Evolutionary conservation across 192 early-diverging fungal species (phyloP).

Genomic region (Coemansia brasiliensis): DNA sequence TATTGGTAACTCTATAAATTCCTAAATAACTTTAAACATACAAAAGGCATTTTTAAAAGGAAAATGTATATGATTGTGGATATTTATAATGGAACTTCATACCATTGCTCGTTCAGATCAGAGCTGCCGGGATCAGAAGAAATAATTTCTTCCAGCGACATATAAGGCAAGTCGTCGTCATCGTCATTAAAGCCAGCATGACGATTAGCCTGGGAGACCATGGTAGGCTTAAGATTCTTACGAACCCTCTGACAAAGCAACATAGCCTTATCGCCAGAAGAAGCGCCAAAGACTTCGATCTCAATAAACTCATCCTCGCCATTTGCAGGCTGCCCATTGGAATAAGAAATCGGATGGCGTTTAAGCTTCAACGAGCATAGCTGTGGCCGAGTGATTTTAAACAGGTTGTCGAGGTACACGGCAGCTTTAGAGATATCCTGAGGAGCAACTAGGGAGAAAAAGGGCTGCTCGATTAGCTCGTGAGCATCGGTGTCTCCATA

Average conservation of each 20-base stretch:
- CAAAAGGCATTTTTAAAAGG: too few relatives aligned
- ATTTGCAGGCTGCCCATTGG: not conserved
- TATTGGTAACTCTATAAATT: too few relatives aligned
- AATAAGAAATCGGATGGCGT: conserved; percentile 4
- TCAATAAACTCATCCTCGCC: conserved; percentile 7
- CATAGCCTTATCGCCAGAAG: conserved; percentile 33
- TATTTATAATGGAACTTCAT: conserved; percentile 22
- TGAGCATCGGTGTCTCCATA: conserved; percentile 33
- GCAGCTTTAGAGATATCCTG: conserved; percentile 33
- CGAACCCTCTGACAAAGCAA: conserved; percentile 33
- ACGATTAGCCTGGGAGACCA: not conserved
- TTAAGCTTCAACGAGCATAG: conserved; percentile 25
- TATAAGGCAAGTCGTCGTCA: conserved; percentile 16
- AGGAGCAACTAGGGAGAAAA: conserved; percentile 32
- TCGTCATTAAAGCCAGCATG: conserved; percentile 4
- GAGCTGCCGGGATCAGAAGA: conserved; percentile 37
- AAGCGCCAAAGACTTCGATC: conserved; percentile 43
- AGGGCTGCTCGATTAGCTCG: conserved; percentile 32
- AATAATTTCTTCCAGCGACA: conserved; percentile 43
- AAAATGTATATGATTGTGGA: not conserved
- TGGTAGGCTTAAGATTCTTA: not conserved
- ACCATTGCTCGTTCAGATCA: conserved; percentile 31
- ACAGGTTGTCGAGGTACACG: conserved; percentile 28
- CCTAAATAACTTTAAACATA: too few relatives aligned
- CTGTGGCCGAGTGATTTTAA: conserved; percentile 17